phyloP scores from a whole-genome alignment of 129 eudicot species.

The Solidago caesia region DNA sequence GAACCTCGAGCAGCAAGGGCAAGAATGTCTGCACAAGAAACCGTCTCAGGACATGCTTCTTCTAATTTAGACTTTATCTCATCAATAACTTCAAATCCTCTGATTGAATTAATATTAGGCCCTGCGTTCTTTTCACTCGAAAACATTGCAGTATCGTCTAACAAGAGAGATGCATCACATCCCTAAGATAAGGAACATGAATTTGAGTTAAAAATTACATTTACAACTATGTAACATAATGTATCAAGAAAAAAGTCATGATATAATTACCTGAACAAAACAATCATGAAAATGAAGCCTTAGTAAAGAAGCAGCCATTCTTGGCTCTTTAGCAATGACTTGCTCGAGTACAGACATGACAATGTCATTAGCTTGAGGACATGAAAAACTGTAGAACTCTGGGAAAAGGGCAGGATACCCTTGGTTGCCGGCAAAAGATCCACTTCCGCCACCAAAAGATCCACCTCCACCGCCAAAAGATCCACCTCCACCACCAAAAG shows the following conservation, averaged over 20 bases:
- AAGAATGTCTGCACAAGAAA: slow-evolving; percentile 93
- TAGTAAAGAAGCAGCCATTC: slow-evolving; percentile 92
- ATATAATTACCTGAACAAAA: slow-evolving; percentile 59
- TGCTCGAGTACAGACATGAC: slow-evolving; percentile 80
- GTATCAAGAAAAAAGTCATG: not conserved
- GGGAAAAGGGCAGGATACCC: slow-evolving; percentile 56
- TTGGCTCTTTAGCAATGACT: slow-evolving; percentile 67
- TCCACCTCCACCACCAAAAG: slow-evolving; percentile 35
- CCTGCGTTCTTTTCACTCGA: slow-evolving; percentile 73
- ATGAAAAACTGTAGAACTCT: slow-evolving; percentile 59
- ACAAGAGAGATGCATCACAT: slow-evolving; percentile 87
- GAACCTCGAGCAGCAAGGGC: slow-evolving; percentile 93
- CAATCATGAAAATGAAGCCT: slow-evolving; percentile 98
- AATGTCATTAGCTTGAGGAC: slow-evolving; percentile 92
- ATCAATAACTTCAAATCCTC: slow-evolving; percentile 89
- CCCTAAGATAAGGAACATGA: slow-evolving; percentile 44
- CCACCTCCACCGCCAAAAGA: slow-evolving; percentile 26
- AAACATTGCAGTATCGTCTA: slow-evolving; percentile 59
- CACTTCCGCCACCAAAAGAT: slow-evolving; percentile 28
- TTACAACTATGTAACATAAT: slow-evolving; percentile 1
- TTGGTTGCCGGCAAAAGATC: slow-evolving; percentile 31
- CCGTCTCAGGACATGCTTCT: slow-evolving; percentile 78
- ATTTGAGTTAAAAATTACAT: not conserved
- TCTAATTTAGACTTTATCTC: slow-evolving; percentile 80
- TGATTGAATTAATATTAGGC: slow-evolving; percentile 77